These are phyloP conservation scores for Deinandra increscens DNA, from an alignment of 129 eudicot genomes.

Conservation along the genomic window DNA sequence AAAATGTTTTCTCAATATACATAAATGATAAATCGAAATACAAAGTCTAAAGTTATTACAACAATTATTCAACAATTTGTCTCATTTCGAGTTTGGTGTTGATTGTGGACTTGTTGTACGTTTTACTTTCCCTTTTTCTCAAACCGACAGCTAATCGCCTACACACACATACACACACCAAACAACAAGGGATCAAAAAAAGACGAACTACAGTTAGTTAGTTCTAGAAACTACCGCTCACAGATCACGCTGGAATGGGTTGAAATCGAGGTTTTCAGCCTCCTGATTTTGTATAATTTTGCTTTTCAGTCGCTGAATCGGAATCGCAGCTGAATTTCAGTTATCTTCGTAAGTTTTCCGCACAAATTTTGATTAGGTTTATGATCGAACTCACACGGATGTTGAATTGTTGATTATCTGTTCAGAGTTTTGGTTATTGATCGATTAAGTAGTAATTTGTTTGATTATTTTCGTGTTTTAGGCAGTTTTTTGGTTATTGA, in stretches of 20 bases:
- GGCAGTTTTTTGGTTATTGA: not conserved
- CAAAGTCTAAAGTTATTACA: constrained; percentile 1
- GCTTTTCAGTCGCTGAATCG: not conserved
- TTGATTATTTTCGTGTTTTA: no score
- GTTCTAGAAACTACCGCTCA: constrained; percentile 24
- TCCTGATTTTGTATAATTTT: not conserved
- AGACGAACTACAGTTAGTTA: constrained; percentile 16
- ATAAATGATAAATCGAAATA: not conserved
- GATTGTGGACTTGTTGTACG: constrained; percentile 9
- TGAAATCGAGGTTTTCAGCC: constrained; percentile 23
- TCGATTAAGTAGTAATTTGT: no score
- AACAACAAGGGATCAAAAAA: constrained; percentile 18
- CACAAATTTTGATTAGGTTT: not conserved
- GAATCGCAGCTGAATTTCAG: constrained; percentile 26
- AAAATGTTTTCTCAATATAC: no score
- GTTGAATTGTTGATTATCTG: not conserved
- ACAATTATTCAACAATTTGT: constrained; percentile 23
- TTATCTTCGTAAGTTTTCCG: constrained; percentile 11
- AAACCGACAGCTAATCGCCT: constrained; percentile 28
- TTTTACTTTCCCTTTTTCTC: constrained; percentile 6
- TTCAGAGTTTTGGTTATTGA: not conserved
- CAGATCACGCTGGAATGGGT: constrained; percentile 38
- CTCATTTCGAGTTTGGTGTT: constrained; percentile 26
- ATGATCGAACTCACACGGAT: not conserved
- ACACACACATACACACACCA: constrained; percentile 1